These are phyloP conservation scores for Carnegiea gigantea DNA, from an alignment of 179 eudicot genomes.

Conservation along the genomic window DNA sequence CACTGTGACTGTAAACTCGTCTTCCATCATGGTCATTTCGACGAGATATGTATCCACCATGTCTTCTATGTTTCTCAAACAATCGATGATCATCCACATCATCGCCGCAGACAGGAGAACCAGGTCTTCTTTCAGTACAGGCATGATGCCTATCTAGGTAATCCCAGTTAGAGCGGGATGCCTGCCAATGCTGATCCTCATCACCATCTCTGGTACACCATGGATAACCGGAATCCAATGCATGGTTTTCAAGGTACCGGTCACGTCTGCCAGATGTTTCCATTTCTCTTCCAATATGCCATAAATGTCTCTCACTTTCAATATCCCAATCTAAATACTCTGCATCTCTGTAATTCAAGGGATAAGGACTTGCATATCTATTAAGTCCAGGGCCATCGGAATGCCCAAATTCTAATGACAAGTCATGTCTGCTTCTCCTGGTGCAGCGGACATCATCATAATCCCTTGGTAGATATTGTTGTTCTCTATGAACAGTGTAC, in stretches of 20 bases:
- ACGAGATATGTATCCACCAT: conserved; percentile 16
- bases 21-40: conserved; percentile 9
- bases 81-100: conserved; percentile 18
- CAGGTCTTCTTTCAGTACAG: conserved; percentile 23
- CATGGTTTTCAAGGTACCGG: conserved; percentile 14
- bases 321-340: conserved; percentile 20
- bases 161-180: conserved; percentile 10
- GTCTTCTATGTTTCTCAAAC: conserved; percentile 20
- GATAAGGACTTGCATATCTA: conserved; percentile 14
- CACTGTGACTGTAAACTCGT: conserved; percentile 17
- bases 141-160: conserved; percentile 16
- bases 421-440: conserved; percentile 18
- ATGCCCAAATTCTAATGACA: conserved; percentile 11
- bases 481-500: conserved; percentile 9
- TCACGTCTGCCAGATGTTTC: conserved; percentile 20
- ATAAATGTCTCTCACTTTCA: conserved; percentile 16
- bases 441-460: conserved; percentile 14
- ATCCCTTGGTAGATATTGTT: conserved; percentile 1
- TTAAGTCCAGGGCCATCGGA: conserved; percentile 14
- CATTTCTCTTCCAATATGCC: conserved; percentile 15
- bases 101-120: conserved; percentile 13
- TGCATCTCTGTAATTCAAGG: conserved; percentile 23
- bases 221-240: conserved; percentile 7
- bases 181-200: conserved; percentile 8
- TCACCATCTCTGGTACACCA: conserved; percentile 20